Evolutionary conservation across 345 rosid genomes (phyloP), one percentile per base, ranked within the genome.

Genomic region (Populus ilicifolia): DNA sequence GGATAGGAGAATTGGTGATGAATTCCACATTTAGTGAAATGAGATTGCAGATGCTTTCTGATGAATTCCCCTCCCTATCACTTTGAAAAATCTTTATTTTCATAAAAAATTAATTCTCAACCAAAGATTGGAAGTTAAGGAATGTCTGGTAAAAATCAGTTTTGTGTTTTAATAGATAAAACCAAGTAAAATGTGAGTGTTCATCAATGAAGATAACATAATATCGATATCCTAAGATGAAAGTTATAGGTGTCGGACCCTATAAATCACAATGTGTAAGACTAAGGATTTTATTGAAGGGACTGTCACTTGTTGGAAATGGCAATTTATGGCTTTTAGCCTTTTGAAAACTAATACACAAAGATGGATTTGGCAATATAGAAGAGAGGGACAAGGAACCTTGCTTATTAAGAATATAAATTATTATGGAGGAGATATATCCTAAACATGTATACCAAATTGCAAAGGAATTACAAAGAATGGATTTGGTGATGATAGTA

Each of bases 361-460:
- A 8, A 0, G 70, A 10, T 3, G 70, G 70, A 62, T 50, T 36
- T 6, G 25, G 70, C 2, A 74, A 29, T 27, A 74, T 14, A 5
- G 77, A 74, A 4, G 77, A 62, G 14, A 74, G 69, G 36, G 63
- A 62, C 0, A 74, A 14, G 0, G 23, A 18, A 13, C 59, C 5
- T 18, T 17, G 33, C 56, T 52, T 72, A 21, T 8, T 66, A 0
- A 33, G 12, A 11, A 66, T 5, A 7, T 0, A 33, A 10, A 41
- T 70, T 39, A 70, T 25, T 18, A 0, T 9, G 8, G 21, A 48
- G 0, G 35, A 21, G n/a, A 73, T 69, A 73, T 73, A 56, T 62
- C 52, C 33, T 56, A 73, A 52, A 33, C 48, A n/a, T 56, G 76
- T 30, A 73, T 73, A 69, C 56, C 69, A 73, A 35, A 73, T 35